phyloP scores from a whole-genome alignment of 2,329 filamentous ascomycete genomes.

The Colletotrichum liriopes region DNA sequence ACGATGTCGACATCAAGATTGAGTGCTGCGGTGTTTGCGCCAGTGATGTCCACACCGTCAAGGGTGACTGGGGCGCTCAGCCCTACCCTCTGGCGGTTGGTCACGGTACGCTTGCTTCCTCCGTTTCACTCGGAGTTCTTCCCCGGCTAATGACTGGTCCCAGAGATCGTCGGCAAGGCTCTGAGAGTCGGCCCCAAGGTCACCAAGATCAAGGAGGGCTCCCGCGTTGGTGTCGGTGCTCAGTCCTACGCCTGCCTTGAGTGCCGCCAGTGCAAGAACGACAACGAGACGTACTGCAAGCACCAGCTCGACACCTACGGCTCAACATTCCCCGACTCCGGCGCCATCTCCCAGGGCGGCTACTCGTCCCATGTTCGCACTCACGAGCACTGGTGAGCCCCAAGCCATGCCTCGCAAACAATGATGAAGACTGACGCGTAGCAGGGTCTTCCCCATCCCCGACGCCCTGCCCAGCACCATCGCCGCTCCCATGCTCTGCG shows the following conservation, averaged over 20 bases:
- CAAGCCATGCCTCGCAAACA: background rate
- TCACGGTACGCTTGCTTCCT: constrained; percentile 65
- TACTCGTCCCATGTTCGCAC: constrained; percentile 78
- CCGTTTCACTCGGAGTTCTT: background rate
- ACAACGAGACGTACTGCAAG: constrained; percentile 80
- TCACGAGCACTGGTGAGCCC: constrained; percentile 78
- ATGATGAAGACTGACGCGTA: background rate
- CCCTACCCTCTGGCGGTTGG: constrained; percentile 77
- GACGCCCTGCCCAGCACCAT: constrained; percentile 74
- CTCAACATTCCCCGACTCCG: constrained; percentile 69
- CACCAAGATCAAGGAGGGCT: constrained; percentile 71
- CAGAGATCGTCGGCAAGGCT: constrained; percentile 79
- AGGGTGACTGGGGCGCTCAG: constrained; percentile 77
- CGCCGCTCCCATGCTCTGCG: constrained; percentile 88
- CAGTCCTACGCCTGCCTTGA: constrained; percentile 76
- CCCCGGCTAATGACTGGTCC: constrained; percentile 42
- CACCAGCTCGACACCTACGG: constrained; percentile 74
- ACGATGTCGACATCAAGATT: constrained; percentile 91
- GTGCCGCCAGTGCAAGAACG: constrained; percentile 76
- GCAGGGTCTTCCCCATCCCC: constrained; percentile 80
- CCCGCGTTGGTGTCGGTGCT: constrained; percentile 79
- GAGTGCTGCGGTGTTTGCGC: constrained; percentile 85
- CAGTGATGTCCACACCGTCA: constrained; percentile 80
- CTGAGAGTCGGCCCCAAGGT: constrained; percentile 78
- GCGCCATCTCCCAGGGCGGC: constrained; percentile 75